Conservation (phyloP, 495 filamentous ascomycete genomes). For the Neurospora intermedia region DNA sequence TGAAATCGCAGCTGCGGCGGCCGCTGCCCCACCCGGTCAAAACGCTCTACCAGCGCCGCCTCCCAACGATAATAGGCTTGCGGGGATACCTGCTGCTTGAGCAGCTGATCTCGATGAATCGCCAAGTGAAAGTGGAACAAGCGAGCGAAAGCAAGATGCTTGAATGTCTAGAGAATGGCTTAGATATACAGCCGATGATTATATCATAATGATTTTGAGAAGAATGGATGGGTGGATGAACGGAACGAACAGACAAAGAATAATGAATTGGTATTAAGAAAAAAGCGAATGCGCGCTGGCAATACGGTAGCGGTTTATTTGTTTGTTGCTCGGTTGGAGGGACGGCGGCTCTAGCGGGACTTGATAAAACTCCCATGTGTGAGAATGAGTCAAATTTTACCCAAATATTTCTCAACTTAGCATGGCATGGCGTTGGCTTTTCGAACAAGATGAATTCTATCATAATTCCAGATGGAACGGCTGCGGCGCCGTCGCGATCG, state of each 20-base stretch:
- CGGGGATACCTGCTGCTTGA: not conserved
- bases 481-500: not conserved
- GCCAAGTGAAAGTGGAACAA: not conserved
- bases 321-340: not conserved
- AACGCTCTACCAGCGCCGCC: slow-evolving; percentile 16
- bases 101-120: not conserved
- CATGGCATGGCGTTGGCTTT: not conserved
- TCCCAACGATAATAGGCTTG: not conserved
- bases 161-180: not conserved
- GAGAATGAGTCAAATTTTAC: not conserved
- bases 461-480: not conserved
- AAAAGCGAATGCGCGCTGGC: not conserved
- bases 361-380: not conserved
- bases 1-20: slow-evolving; percentile 34
- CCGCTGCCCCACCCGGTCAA: slow-evolving; percentile 1
- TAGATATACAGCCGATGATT: not conserved
- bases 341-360: not conserved
- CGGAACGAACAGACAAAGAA: not conserved
- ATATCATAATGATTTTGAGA: not conserved
- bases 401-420: not conserved
- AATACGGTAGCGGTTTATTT: not conserved
- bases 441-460: not conserved
- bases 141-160: not conserved
- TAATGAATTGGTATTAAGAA: not conserved
- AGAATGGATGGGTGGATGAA: not conserved